Percentiles rank a stretch among this genome's conserved stretches.
Evolutionary conservation across 2,329 filamentous ascomycete genomes (phyloP).

Genomic region (Penicillium sclerotiorum): DNA sequence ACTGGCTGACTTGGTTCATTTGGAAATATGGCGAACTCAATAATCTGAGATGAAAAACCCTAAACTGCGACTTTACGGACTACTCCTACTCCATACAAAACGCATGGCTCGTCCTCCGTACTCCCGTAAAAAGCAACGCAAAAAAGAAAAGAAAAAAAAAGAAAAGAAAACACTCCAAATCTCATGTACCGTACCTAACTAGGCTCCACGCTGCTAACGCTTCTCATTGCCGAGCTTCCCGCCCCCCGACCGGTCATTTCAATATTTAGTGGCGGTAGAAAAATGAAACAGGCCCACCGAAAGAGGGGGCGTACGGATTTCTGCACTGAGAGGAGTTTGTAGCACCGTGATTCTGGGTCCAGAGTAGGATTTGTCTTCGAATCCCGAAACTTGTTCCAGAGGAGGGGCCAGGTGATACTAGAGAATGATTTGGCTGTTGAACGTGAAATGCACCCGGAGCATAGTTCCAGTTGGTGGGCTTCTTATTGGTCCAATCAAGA

Average conservation of each 20-base stretch:
- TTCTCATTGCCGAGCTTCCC: conserved; percentile 28
- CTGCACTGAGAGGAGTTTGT: conserved; percentile 10
- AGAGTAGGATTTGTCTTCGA: neutral
- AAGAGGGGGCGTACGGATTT: conserved; percentile 12
- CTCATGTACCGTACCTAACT: too few relatives aligned
- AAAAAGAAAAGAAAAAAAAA: neutral
- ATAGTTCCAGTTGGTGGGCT: conserved; percentile 11
- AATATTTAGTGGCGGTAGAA: conserved; percentile 20
- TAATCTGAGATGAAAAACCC: too few relatives aligned
- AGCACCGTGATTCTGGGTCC: neutral
- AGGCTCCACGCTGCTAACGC: conserved; percentile 21
- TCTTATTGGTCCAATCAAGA: conserved; percentile 13
- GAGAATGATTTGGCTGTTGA: conserved; percentile 11
- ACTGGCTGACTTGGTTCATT: neutral
- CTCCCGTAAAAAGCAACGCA: too few relatives aligned
- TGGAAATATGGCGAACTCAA: conserved; percentile 3
- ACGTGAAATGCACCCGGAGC: conserved; percentile 17
- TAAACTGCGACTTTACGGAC: too few relatives aligned
- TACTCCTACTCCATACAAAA: too few relatives aligned
- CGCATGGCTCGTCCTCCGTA: too few relatives aligned
- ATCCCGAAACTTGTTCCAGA: neutral
- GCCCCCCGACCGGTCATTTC: conserved; percentile 10
- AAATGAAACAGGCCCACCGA: conserved; percentile 21
- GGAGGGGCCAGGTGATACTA: conserved; percentile 18
- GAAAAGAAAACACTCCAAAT: conserved; percentile 2